Evolutionary conservation across 225 moss, liverwort and hornwort species (phyloP).

Genomic region (Ulota crispa): DNA sequence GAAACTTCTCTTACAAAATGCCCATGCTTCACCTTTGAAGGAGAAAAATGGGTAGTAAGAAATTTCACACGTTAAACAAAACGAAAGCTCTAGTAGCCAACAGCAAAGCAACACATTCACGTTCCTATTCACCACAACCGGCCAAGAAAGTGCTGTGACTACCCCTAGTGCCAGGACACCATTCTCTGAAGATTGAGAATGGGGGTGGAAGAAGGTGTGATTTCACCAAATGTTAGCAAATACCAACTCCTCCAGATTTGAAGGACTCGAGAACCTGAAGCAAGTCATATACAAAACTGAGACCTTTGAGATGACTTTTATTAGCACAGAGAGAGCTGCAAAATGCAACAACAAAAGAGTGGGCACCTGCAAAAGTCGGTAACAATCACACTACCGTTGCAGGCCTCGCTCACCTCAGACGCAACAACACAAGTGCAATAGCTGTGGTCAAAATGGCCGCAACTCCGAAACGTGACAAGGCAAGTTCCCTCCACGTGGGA

Average conservation of each 20-base stretch:
- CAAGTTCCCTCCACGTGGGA: constrained; percentile 53
- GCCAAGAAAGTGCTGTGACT: no score
- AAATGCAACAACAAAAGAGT: neutral
- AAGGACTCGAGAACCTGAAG: neutral
- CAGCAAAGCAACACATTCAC: no score
- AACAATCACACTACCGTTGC: neutral
- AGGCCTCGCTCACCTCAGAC: constrained; percentile 16
- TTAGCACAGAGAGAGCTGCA: constrained; percentile 5
- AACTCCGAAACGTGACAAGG: constrained; percentile 61
- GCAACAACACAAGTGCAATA: constrained; percentile 19
- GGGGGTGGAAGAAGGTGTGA: no score
- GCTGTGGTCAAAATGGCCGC: constrained; percentile 39
- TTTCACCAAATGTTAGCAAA: neutral
- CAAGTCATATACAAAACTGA: neutral
- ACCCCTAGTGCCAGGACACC: no score
- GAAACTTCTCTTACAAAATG: no score
- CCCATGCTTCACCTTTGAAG: no score
- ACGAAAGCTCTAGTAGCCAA: no score
- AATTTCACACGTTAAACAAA: no score
- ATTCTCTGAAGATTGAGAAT: no score
- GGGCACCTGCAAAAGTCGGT: neutral
- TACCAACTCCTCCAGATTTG: neutral
- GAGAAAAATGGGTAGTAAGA: no score
- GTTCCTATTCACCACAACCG: no score
- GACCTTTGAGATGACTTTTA: neutral